These are phyloP conservation scores for Lipomyces orientalis DNA, from an alignment of 805 yeast genomes.

Conservation along the genomic window DNA sequence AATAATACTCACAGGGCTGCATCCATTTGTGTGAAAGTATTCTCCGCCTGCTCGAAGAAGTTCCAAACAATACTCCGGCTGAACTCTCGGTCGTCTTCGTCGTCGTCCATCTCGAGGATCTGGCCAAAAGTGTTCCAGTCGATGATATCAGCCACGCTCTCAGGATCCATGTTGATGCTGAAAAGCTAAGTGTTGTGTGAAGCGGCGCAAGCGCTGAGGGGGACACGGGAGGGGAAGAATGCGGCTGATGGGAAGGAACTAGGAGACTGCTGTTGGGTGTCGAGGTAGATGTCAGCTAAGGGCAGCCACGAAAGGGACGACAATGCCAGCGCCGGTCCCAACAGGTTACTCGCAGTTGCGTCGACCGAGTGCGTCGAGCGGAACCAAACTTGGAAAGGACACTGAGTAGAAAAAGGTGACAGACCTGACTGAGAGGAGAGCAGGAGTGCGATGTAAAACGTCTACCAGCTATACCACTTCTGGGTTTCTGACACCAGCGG, in stretches of 20 bases:
- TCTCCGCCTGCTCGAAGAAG: slow-evolving; percentile 86
- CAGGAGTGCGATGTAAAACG: neutral
- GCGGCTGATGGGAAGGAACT: neutral
- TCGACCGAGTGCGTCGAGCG: neutral
- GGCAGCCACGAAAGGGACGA: too few species aligned
- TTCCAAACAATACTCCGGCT: slow-evolving; percentile 77
- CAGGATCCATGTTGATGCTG: slow-evolving; percentile 7
- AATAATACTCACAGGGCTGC: slow-evolving; percentile 49
- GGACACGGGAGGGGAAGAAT: neutral
- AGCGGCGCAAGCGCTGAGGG: slow-evolving; percentile 7
- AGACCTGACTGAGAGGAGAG: neutral
- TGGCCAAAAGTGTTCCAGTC: slow-evolving; percentile 91
- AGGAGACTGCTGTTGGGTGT: too few species aligned
- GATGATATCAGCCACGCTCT: slow-evolving; percentile 58
- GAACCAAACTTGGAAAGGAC: neutral
- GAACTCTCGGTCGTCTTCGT: slow-evolving; percentile 71
- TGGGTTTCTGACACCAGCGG: neutral
- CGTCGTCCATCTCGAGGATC: slow-evolving; percentile 93
- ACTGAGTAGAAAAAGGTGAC: neutral
- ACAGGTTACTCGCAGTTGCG: neutral
- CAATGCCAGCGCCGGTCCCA: too few species aligned
- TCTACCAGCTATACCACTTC: neutral
- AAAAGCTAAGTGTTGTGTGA: neutral
- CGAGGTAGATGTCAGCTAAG: too few species aligned
- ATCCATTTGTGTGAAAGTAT: slow-evolving; percentile 76